Base-by-base conservation (phyloP, 2,329 filamentous ascomycete genomes). In the Thermomyces lanuginosus region DNA sequence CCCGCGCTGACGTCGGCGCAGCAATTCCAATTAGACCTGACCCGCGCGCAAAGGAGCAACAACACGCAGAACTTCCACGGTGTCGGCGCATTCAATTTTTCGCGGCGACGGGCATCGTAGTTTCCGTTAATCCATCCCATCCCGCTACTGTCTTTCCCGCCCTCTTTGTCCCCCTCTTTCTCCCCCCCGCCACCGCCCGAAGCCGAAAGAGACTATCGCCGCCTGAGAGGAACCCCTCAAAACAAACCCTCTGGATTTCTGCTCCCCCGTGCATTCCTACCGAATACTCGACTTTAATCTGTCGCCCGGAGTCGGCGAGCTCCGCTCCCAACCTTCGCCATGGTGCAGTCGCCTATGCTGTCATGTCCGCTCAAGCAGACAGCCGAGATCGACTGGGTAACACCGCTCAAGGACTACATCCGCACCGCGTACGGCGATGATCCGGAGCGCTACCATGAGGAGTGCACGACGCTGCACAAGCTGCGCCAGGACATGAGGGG, bases 401-500 rank as follows among this genome's bases (percentile, higher is more conserved):
- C 69, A 24, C 89, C 89, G 24, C 66, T 98, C 40, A 95, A 95
- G 62, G 64, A 67, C 38, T 93, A 95, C 61, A 98, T 98, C 45
- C 72, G 83, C 39, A 69, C 83, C 42, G 91, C 78, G 13, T 93
- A 98, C 52, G 84, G 84, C 51, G 89, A 98, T 56, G 86, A 95
- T 50, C 86, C 89, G 15, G 89, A 98, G 53, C 73, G 82, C 42
- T 98, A 98, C 61, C 71, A 75, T 28, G 83, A 95, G 55, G 89
- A 98, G 66, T 95, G 89, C 61, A 75, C 73, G 21, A 92, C 83
- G 19, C 71, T 98, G 53, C 92, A 95, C 59, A 74, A 89, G 22
- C 62, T 98, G 56, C 75, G 89, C 44, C 91, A 98, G 69, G 91
- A 98, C 50, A 93, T 98, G 81, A 72, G 91, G 48, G 89, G 91